Evolutionary conservation across 2,329 filamentous ascomycete species (phyloP).

Genomic region (Bipolaris bicolor): DNA sequence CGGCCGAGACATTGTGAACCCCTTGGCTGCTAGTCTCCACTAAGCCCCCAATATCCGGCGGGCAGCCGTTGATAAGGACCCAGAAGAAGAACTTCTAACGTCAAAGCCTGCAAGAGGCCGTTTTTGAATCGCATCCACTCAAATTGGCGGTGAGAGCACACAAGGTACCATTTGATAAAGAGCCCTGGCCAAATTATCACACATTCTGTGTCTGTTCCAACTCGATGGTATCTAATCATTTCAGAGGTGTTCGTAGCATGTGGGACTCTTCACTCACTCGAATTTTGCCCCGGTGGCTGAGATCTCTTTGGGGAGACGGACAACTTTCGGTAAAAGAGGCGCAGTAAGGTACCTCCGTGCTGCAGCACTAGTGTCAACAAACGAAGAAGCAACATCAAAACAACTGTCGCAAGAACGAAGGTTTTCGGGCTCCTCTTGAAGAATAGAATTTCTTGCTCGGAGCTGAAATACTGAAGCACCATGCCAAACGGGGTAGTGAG

Average conservation of each 20-base stretch:
- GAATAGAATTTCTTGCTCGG: slow-evolving; percentile 7
- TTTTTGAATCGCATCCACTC: too few relatives aligned
- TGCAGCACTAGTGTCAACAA: not conserved
- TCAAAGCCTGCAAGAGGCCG: too few relatives aligned
- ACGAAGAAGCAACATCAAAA: slow-evolving; percentile 7
- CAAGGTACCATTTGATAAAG: not conserved
- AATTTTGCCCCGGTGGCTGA: not conserved
- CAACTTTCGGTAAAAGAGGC: not conserved
- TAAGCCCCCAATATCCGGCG: too few relatives aligned
- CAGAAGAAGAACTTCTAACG: too few relatives aligned
- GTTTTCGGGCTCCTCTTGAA: slow-evolving; percentile 9
- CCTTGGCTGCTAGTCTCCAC: too few relatives aligned
- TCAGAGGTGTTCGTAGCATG: too few relatives aligned
- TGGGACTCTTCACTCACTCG: too few relatives aligned
- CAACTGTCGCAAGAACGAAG: not conserved
- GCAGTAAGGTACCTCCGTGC: not conserved
- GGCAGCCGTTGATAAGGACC: too few relatives aligned
- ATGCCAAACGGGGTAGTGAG: slow-evolving; percentile 10
- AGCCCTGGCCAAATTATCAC: not conserved
- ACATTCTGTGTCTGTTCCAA: not conserved
- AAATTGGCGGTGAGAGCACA: not conserved
- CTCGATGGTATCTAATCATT: not conserved
- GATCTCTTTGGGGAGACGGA: not conserved
- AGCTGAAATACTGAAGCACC: slow-evolving; percentile 14
- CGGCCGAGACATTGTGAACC: too few relatives aligned